These are phyloP conservation scores for Lactifluus volemus DNA, from an alignment of 768 basidiomycete species.

Conservation along the genomic window DNA sequence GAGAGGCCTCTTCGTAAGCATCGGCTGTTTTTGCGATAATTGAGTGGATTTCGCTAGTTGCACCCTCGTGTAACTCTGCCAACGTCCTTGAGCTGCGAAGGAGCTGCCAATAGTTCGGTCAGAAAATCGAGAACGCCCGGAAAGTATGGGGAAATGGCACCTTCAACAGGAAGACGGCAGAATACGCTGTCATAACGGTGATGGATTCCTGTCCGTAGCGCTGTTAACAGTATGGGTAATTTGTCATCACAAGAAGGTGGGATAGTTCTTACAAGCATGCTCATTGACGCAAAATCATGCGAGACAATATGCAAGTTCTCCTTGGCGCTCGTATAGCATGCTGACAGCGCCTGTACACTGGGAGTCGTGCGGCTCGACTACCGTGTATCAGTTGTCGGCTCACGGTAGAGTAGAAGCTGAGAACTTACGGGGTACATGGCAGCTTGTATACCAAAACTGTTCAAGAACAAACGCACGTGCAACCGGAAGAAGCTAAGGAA, in stretches of 20 bases:
- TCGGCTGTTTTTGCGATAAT: constrained; percentile 65
- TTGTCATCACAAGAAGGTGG: neutral
- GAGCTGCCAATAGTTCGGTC: constrained; percentile 36
- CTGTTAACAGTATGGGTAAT: constrained; percentile 31
- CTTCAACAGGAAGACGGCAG: constrained; percentile 71
- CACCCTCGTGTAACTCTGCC: constrained; percentile 50
- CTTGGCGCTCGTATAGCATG: constrained; percentile 68
- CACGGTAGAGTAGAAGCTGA: neutral
- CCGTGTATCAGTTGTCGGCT: constrained; percentile 5
- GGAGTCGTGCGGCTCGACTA: constrained; percentile 52
- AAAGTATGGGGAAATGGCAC: constrained; percentile 29
- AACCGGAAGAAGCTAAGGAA: constrained; percentile 70
- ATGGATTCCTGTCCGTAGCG: constrained; percentile 81
- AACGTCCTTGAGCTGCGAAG: constrained; percentile 54
- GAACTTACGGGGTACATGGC: constrained; percentile 46
- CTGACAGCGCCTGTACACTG: constrained; percentile 57
- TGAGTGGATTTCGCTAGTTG: constrained; percentile 54
- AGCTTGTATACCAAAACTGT: constrained; percentile 72
- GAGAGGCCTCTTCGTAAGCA: constrained; percentile 67
- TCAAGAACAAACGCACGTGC: constrained; percentile 73
- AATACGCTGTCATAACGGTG: constrained; percentile 80
- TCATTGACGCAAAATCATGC: constrained; percentile 62
- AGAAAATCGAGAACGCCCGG: neutral
- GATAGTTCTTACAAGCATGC: constrained; percentile 51
- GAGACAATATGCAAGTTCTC: constrained; percentile 64